Base-by-base conservation (phyloP, 352 stramenopile species). In the Phytophthora pini region DNA sequence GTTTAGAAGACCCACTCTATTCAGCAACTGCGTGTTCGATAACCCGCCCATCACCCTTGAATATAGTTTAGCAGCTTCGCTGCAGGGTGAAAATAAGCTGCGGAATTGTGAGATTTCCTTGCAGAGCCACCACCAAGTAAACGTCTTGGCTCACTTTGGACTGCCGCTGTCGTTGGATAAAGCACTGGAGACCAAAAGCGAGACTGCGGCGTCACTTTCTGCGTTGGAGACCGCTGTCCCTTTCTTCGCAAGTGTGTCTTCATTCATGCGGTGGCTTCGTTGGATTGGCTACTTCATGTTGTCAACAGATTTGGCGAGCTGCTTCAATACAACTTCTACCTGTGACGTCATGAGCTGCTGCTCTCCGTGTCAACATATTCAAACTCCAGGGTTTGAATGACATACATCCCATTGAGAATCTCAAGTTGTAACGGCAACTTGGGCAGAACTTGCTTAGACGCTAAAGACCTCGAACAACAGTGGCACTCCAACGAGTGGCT, bases 301-400 rank as follows among this genome's bases (percentile, higher is more conserved):
- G 26, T 43, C 44, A 43, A 46, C 44, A 53, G 15, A 7, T 41
- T 43, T 22, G 20, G 49, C 13, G 20, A 26, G 24, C 49, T 20
- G 17, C 43, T 40, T 38, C 39, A 11, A 12, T 59, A 2, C 40
- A 50, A 5, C 2, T 31, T 34, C 29, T 31, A 20, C 39, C 9
- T 3, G 48, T 67, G 59, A 67, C 50, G 59, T 67, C 59, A 67
- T 50, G 34, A 50, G 15, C 22, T 29, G n/a, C 43, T 17, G 43
- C 22, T 50, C 3, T 2, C 7, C 27, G 40, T 55, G 59, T 53
- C 46, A 56, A 45, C 15, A 4, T 32, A 7, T 15, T 32, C 87
- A 75, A 44, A 88, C 88, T 5, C 74, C 80, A 3, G 76, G 13
- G 62, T 20, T 43, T 17, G 29, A 8, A 34, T 34, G 29, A 34